Conservation (phyloP, 768 basidiomycete species). For the Russula virescens region DNA sequence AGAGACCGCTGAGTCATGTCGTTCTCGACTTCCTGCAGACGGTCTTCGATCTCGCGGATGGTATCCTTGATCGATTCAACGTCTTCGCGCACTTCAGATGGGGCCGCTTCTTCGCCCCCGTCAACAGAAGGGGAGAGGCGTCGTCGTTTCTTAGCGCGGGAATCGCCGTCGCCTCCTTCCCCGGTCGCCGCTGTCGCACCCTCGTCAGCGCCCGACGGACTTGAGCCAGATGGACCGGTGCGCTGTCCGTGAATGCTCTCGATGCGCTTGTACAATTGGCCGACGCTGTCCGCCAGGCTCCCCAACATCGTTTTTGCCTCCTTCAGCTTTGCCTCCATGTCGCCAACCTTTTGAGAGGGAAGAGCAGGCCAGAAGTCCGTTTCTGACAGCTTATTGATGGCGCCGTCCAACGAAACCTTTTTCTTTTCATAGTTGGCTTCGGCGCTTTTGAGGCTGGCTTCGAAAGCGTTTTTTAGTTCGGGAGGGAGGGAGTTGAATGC, state of each 20-base stretch:
- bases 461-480: conserved; percentile 27
- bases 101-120: neutral
- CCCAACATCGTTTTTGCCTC: conserved; percentile 30
- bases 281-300: conserved; percentile 29
- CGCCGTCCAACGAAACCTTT: conserved; percentile 32
- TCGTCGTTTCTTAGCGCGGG: conserved; percentile 13
- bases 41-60: conserved; percentile 18
- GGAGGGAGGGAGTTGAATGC: conserved; percentile 27
- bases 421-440: conserved; percentile 30
- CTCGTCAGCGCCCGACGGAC: neutral
- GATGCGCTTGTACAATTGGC: conserved; percentile 20
- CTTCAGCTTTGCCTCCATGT: conserved; percentile 24
- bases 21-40: conserved; percentile 19
- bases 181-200: neutral
- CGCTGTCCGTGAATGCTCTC: conserved; percentile 3
- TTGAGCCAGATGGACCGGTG: neutral
- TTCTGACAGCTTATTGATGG: conserved; percentile 31
- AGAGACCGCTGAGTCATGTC: conserved; percentile 19
- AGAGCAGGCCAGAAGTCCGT: conserved; percentile 39
- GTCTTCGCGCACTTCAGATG: conserved; percentile 11
- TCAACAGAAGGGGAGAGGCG: conserved; percentile 1
- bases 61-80: conserved; percentile 16
- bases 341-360: conserved; percentile 26
- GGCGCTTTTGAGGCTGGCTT: conserved; percentile 26
- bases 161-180: neutral